phyloP scores from a whole-genome alignment of 2,329 filamentous ascomycete genomes.

The Sporothrix dimorphospora region DNA sequence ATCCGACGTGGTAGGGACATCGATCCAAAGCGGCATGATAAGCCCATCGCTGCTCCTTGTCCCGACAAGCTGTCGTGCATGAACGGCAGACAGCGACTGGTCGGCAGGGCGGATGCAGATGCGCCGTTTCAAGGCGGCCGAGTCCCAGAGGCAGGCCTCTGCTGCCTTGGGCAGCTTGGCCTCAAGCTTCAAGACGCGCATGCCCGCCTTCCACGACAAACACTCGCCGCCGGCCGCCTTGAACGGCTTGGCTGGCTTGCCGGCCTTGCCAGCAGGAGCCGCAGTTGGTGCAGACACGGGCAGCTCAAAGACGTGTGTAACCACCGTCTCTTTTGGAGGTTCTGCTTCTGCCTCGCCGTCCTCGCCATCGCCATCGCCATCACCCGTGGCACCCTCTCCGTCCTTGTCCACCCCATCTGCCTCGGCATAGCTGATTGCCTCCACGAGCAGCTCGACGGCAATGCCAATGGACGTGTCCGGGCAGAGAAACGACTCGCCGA shows the following conservation, averaged over 20 bases:
- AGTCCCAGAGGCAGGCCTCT: constrained; percentile 2
- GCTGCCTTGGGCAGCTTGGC: constrained; percentile 36
- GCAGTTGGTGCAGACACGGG: background rate
- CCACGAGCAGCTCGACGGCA: constrained; percentile 37
- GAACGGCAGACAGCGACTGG: constrained; percentile 33
- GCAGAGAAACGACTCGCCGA: constrained; percentile 59
- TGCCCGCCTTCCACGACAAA: constrained; percentile 40
- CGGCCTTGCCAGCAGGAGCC: background rate
- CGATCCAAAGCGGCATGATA: constrained; percentile 51
- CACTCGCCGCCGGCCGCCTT: background rate
- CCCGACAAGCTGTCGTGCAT: constrained; percentile 35
- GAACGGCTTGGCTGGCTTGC: background rate
- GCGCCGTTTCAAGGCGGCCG: background rate
- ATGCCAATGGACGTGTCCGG: constrained; percentile 51
- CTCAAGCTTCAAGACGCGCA: constrained; percentile 45
- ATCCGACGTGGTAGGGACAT: constrained; percentile 35
- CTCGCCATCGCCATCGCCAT: background rate
- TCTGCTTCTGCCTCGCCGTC: background rate
- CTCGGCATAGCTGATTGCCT: background rate
- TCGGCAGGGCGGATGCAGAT: constrained; percentile 38
- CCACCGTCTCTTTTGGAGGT: background rate
- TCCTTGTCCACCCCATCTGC: background rate
- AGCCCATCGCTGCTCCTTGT: constrained; percentile 39
- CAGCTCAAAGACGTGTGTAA: constrained; percentile 21
- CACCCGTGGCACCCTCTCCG: background rate